Evolutionary conservation across 495 filamentous ascomycete genomes (phyloP), one percentile per base, ranked within the genome.

Genomic region (Penicillium cinerascens): DNA sequence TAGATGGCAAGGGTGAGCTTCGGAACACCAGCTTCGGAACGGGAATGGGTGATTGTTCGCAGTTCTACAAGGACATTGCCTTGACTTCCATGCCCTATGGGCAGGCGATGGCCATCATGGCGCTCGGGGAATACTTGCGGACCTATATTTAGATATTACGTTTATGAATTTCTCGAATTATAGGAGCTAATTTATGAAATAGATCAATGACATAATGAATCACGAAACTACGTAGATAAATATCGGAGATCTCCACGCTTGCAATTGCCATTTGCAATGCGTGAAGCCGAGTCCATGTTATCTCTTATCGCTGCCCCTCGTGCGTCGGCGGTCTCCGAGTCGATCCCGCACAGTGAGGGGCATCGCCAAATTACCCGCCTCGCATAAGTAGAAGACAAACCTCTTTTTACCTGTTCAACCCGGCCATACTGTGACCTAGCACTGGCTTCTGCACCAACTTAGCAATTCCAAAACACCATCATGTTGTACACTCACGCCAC

Each of bases 51-150:
- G 68, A 78, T 49, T 77, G 66, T 11, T 66, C 87, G 49, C 76
- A 88, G 51, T 84, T 86, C 59, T 91, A 91, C 55, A 82, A 82
- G 65, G 71, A 81, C 40, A 88, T 91, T 55, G 78, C 78, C 1
- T 56, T 80, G 5, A 91, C 87, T 0, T 80, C 81, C 40, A 90
- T 90, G 87, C 87, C 85, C 21, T 89, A 88, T 59, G 87, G 87
- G 1, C 87, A 89, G 62, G 84, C 86, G 0, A 89, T 89, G 86
- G 85, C 84, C 1, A 85, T 87, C 26, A 85, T 88, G 79, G 82
- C 82, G 0, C 59, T 88, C 48, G 84, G 78, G 9, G 86, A 89
- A 64, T 83, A 84, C 51, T 58, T 86, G 53, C 70, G 84, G 45
- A 77, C 76, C 20, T 85, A 76, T 39, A 36, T 65, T 22, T 71